A percentile compares a stretch with the other conserved stretches of the same genome.
These are phyloP conservation scores for Lobulomyces angularis DNA, from an alignment of 192 early-diverging fungal genomes.

Conservation along the genomic window DNA sequence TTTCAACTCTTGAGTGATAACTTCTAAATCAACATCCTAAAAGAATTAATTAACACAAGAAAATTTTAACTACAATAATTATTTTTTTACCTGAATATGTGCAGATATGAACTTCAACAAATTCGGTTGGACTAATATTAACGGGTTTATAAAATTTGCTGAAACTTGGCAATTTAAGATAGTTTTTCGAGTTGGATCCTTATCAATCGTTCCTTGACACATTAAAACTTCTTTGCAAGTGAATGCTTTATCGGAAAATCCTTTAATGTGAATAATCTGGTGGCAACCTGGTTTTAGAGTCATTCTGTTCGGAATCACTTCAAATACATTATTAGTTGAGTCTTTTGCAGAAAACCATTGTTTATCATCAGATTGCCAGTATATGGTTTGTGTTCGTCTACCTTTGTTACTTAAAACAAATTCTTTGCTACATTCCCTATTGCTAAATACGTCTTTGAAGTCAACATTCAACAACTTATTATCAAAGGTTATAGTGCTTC, in stretches of 20 bases:
- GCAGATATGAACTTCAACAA: conserved; percentile 30
- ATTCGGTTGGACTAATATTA: conserved; percentile 25
- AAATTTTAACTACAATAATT: too few species aligned
- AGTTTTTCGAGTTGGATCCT: conserved; percentile 32
- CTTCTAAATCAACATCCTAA: conserved; percentile 24
- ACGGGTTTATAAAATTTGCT: conserved; percentile 45
- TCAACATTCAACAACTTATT: conserved; percentile 24
- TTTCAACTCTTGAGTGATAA: conserved; percentile 21
- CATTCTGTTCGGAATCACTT: conserved; percentile 36
- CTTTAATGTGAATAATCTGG: conserved; percentile 33
- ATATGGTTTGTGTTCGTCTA: conserved; percentile 33
- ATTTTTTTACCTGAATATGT: too few species aligned
- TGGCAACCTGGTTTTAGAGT: conserved; percentile 27
- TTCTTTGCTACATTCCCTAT: conserved; percentile 27
- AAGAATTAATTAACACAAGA: too few species aligned
- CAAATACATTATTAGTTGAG: conserved; percentile 18
- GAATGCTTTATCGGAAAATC: conserved; percentile 24
- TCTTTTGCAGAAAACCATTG: conserved; percentile 5
- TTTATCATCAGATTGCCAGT: conserved; percentile 20
- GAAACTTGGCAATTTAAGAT: conserved; percentile 23
- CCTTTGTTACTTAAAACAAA: conserved; percentile 38
- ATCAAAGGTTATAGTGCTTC: conserved; percentile 42
- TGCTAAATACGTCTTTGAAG: conserved; percentile 47
- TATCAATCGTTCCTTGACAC: conserved; percentile 36
- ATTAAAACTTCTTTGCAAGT: conserved; percentile 24